These are phyloP conservation scores for Cordia subcordata DNA, from an alignment of 257 asterid genomes.

Conservation along the genomic window DNA sequence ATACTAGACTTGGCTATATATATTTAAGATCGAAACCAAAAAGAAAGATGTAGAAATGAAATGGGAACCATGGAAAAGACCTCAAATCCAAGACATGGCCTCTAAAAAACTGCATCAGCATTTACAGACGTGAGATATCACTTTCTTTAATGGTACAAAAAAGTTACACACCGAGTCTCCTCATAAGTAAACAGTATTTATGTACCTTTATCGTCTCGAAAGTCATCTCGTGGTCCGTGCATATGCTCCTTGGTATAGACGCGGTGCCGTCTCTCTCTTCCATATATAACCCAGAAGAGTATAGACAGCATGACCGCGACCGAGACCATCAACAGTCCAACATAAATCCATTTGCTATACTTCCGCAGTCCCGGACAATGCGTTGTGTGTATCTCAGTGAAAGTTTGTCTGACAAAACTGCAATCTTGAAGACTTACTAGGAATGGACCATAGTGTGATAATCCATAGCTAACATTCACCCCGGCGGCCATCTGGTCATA, in stretches of 20 bases:
- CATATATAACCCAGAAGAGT: slow-evolving; percentile 77
- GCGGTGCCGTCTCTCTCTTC: slow-evolving; percentile 79
- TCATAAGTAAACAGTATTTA: slow-evolving; percentile 1
- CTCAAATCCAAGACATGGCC: neutral
- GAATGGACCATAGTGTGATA: slow-evolving; percentile 60
- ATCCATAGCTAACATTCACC: slow-evolving; percentile 63
- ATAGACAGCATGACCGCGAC: slow-evolving; percentile 70
- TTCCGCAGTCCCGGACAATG: slow-evolving; percentile 65
- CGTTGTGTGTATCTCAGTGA: slow-evolving; percentile 31
- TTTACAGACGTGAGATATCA: neutral
- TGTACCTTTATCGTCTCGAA: slow-evolving; percentile 27
- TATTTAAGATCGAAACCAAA: neutral
- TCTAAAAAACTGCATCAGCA: neutral
- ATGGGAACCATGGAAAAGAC: neutral
- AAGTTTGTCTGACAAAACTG: slow-evolving; percentile 62
- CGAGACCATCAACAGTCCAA: slow-evolving; percentile 67
- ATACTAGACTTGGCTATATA: neutral
- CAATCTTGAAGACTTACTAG: slow-evolving; percentile 70
- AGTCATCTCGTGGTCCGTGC: slow-evolving; percentile 15
- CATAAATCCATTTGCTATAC: slow-evolving; percentile 49
- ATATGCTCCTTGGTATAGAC: slow-evolving; percentile 51
- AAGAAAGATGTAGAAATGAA: neutral
- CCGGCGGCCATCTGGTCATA: slow-evolving; percentile 64
- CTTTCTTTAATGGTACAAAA: neutral
- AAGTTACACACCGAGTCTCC: neutral